Base-by-base conservation (phyloP, 768 basidiomycete genomes). In the Pholiota microspora region DNA sequence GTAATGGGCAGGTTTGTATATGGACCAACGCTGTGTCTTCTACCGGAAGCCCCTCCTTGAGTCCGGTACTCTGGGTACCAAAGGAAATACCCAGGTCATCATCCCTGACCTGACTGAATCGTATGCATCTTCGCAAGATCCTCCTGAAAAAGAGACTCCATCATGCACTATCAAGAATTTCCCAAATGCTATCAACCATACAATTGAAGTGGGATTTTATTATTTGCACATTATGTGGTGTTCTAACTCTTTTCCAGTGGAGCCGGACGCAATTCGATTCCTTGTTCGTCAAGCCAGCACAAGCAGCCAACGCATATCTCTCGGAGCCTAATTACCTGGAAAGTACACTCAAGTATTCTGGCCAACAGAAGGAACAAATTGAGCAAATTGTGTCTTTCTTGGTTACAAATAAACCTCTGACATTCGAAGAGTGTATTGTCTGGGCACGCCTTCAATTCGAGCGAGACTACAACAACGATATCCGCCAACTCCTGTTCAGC, bases 81-180 rank as follows among this genome's bases (percentile, higher is more conserved):
- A 98, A 74, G 97, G 94, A 59, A 99, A 98, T 70, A 86, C 88
- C 4, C 97, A 99, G 73, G 94, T 98, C 59, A 81, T 99, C 54
- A 82, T 98, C 47, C 97, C 96, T 18, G 83, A 97, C 69, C 61
- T 98, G 35, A 97, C 96, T 12, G 97, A 99, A 71, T 96, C 93
- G 15, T 99, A 99, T 70, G 88, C 91, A 12, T 96, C 94, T 7
- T 98, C 95, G 12, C 97, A 98, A 72, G 97, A 99, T 68, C 97
- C 97, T 42, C 97, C 97, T 7, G 97, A 99, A 75, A 98, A 97
- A 72, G 89, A 95, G 67, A 87, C 94, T 1, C 91, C 97, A 21
- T 92, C 91, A 23, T 99, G 97, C 71, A 99, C 97, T 1, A 89
- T 98, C 69, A 98, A 98, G 77, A 98, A 92, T 73, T 99, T 98